phyloP scores from a whole-genome alignment of 1,284 basidiomycete genomes.

The Rugosomyces carneus region DNA sequence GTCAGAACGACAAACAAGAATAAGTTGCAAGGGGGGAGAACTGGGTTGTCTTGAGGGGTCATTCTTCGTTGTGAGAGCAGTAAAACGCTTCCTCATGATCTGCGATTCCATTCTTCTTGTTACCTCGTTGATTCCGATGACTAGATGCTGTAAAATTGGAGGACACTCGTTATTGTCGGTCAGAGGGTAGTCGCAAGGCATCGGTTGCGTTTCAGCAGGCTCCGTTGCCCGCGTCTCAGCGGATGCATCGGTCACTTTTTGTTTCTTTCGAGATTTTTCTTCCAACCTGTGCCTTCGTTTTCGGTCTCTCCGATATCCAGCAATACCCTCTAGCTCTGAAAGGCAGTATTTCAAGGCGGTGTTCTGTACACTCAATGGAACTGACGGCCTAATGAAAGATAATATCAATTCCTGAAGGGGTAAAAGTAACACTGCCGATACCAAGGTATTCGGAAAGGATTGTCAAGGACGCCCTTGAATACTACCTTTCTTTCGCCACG shows the following conservation, averaged over 20 bases:
- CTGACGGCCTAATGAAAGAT: constrained; percentile 48
- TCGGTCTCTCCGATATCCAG: constrained; percentile 35
- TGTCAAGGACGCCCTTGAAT: constrained; percentile 65
- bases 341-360: constrained; percentile 44
- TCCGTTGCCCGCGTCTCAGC: background rate
- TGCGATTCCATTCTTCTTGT: constrained; percentile 69
- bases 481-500: constrained; percentile 47
- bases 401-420: constrained; percentile 8
- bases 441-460: constrained; percentile 69
- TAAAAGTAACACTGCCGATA: constrained; percentile 22
- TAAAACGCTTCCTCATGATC: constrained; percentile 27
- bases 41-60: constrained; percentile 9
- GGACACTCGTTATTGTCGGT: constrained; percentile 25
- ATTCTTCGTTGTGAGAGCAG: constrained; percentile 18
- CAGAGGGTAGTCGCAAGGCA: background rate
- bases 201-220: background rate
- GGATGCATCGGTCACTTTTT: constrained; percentile 9
- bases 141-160: constrained; percentile 44
- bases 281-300: constrained; percentile 30
- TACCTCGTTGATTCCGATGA: constrained; percentile 76
- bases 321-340: constrained; percentile 42
- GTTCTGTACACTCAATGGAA: constrained; percentile 61
- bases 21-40: constrained; percentile 28
- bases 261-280: constrained; percentile 18
- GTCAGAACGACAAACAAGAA: constrained; percentile 70